phyloP scores from a whole-genome alignment of 2,329 filamentous ascomycete species.

The Dactylonectria macrodidyma region DNA sequence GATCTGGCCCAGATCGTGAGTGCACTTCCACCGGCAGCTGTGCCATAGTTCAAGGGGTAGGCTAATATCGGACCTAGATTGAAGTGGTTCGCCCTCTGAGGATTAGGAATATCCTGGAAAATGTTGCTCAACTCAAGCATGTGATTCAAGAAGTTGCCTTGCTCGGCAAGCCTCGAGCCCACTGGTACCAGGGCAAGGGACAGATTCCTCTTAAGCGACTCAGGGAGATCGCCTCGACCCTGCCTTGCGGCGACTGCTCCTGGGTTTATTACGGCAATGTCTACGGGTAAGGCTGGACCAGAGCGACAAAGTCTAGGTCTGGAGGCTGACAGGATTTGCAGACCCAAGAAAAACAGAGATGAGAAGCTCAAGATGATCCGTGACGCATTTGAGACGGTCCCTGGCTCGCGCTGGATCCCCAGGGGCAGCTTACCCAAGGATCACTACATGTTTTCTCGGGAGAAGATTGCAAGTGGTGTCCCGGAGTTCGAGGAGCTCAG shows the following conservation, averaged over 20 bases:
- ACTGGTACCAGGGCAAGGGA: constrained; percentile 5
- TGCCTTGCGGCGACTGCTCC: background rate
- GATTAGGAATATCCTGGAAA: background rate
- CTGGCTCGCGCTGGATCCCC: background rate
- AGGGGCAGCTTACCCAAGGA: background rate
- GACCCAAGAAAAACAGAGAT: background rate
- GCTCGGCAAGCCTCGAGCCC: background rate
- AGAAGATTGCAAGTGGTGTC: background rate
- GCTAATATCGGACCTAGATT: background rate
- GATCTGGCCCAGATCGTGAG: background rate
- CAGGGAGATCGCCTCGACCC: background rate
- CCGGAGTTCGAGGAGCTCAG: background rate
- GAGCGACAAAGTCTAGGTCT: background rate
- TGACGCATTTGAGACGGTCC: background rate
- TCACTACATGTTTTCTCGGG: background rate
- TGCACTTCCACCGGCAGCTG: background rate
- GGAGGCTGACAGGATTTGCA: background rate
- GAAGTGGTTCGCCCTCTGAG: constrained; percentile 1
- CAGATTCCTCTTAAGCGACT: background rate
- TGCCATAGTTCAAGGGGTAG: background rate
- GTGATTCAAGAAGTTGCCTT: background rate
- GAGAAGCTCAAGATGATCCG: background rate
- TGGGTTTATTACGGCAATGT: constrained; percentile 1
- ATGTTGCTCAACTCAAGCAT: constrained; percentile 5
- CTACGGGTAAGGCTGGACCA: background rate